Conservation (phyloP, 148 eudicot genomes). For the Chenopodium album region DNA sequence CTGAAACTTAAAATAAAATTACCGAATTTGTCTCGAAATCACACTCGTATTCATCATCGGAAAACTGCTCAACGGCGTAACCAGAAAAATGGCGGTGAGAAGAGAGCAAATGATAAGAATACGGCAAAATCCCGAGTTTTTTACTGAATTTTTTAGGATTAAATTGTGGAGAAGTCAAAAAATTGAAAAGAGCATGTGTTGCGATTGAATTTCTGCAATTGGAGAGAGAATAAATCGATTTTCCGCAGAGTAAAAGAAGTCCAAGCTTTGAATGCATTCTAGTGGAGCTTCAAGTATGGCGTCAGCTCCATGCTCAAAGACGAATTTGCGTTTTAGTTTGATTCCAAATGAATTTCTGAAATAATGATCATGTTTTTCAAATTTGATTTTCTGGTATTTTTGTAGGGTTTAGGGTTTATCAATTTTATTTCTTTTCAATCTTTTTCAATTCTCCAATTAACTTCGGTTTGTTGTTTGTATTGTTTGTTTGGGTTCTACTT, state of each 20-base stretch:
- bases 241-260: slow-evolving; percentile 43
- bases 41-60: slow-evolving; percentile 97
- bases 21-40: slow-evolving; percentile 84
- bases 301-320: slow-evolving; percentile 31
- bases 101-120: slow-evolving; percentile 2
- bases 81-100: slow-evolving; percentile 38
- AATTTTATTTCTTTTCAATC: no score
- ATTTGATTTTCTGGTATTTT: not conserved
- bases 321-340: not conserved
- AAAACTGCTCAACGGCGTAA: slow-evolving; percentile 82
- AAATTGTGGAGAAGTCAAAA: slow-evolving; percentile 17
- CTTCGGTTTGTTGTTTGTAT: not conserved
- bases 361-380: not conserved
- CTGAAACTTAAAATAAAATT: not conserved
- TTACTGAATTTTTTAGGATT: slow-evolving; percentile 11
- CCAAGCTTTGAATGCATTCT: slow-evolving; percentile 61
- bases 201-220: slow-evolving; percentile 20
- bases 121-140: slow-evolving; percentile 29
- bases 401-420: slow-evolving; percentile 28
- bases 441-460: not conserved
- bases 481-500: not conserved
- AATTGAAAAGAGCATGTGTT: slow-evolving; percentile 21
- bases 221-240: slow-evolving; percentile 30
- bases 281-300: slow-evolving; percentile 40
- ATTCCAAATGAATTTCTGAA: not conserved